Conservation (phyloP, 2,329 filamentous ascomycete genomes). For the Raffaelea deltoideospora region DNA sequence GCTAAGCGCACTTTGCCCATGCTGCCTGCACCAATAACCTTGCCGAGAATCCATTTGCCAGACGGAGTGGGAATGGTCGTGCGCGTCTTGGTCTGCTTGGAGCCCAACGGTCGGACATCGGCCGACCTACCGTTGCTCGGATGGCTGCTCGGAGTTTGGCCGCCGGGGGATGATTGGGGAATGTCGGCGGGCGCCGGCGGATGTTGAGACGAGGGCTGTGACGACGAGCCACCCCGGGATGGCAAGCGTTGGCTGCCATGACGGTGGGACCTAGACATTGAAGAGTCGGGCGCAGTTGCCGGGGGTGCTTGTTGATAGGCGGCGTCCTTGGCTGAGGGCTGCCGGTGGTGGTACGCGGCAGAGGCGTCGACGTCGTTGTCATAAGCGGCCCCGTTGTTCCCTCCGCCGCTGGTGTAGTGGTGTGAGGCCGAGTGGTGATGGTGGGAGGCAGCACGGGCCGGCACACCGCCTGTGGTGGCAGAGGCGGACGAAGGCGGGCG, state of each 20-base stretch:
- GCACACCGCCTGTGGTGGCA: slow-evolving; percentile 4
- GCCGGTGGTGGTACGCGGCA: slow-evolving; percentile 17
- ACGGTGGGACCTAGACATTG: slow-evolving; percentile 30
- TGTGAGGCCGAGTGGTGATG: slow-evolving; percentile 5
- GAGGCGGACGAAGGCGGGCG: slow-evolving; percentile 16
- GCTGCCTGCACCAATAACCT: slow-evolving; percentile 92
- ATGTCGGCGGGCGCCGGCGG: slow-evolving; percentile 11
- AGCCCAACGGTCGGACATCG: slow-evolving; percentile 31
- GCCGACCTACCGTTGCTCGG: slow-evolving; percentile 12
- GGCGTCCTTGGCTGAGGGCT: slow-evolving; percentile 44
- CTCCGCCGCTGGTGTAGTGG: slow-evolving; percentile 4
- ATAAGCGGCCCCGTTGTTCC: not conserved
- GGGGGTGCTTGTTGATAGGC: slow-evolving; percentile 46
- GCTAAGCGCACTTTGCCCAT: slow-evolving; percentile 99
- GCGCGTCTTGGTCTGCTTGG: slow-evolving; percentile 40
- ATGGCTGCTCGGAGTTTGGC: slow-evolving; percentile 28
- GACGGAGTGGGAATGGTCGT: slow-evolving; percentile 84
- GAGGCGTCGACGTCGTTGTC: slow-evolving; percentile 3
- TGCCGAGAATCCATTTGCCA: slow-evolving; percentile 87
- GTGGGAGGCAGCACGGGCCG: slow-evolving; percentile 12
- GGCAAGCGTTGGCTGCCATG: slow-evolving; percentile 34
- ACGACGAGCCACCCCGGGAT: slow-evolving; percentile 4
- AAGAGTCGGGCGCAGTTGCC: slow-evolving; percentile 26
- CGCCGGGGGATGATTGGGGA: slow-evolving; percentile 17
- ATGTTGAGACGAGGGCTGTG: slow-evolving; percentile 5